A percentile compares a stretch with the other conserved stretches of the same genome.
Conservation (phyloP, 2,329 filamentous ascomycete genomes). For the Zymoseptoria passerinii region DNA sequence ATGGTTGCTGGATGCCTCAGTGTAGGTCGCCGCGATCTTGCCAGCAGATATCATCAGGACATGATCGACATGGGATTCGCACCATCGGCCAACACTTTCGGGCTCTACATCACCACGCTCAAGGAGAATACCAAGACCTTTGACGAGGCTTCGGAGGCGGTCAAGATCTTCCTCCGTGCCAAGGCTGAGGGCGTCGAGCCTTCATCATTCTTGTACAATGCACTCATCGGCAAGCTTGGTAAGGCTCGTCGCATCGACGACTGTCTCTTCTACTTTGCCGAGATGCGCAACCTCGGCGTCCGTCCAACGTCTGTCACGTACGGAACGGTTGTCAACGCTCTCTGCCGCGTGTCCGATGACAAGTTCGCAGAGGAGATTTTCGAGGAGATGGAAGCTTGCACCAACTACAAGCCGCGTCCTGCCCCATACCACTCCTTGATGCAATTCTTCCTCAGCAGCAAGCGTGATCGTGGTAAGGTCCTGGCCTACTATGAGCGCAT, state of each 20-base stretch:
- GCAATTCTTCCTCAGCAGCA: constrained; percentile 97
- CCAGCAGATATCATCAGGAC: constrained; percentile 84
- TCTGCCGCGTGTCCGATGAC: constrained; percentile 94
- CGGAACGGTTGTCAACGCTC: constrained; percentile 93
- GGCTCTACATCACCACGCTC: constrained; percentile 96
- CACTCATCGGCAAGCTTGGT: constrained; percentile 93
- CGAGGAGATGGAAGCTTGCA: constrained; percentile 97
- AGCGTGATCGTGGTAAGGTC: constrained; percentile 91
- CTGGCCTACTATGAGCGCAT: constrained; percentile 92
- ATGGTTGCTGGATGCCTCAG: constrained; percentile 91
- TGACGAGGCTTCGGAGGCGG: constrained; percentile 90
- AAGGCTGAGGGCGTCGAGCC: constrained; percentile 91
- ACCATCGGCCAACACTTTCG: constrained; percentile 94
- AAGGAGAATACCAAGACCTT: constrained; percentile 97
- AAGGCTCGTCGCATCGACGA: constrained; percentile 97
- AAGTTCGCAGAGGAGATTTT: constrained; percentile 97
- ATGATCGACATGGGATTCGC: constrained; percentile 82
- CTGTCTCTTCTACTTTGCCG: constrained; percentile 93
- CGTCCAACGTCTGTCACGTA: constrained; percentile 97
- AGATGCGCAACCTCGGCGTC: constrained; percentile 89
- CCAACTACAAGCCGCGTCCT: constrained; percentile 95
- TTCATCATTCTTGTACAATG: constrained; percentile 96
- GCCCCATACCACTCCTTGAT: constrained; percentile 99
- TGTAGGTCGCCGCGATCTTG: constrained; percentile 69
- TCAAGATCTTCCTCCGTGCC: constrained; percentile 93